These are phyloP conservation scores for Chytriomyces sp. DNA, from an alignment of 192 early-diverging fungal species.

Conservation along the genomic window DNA sequence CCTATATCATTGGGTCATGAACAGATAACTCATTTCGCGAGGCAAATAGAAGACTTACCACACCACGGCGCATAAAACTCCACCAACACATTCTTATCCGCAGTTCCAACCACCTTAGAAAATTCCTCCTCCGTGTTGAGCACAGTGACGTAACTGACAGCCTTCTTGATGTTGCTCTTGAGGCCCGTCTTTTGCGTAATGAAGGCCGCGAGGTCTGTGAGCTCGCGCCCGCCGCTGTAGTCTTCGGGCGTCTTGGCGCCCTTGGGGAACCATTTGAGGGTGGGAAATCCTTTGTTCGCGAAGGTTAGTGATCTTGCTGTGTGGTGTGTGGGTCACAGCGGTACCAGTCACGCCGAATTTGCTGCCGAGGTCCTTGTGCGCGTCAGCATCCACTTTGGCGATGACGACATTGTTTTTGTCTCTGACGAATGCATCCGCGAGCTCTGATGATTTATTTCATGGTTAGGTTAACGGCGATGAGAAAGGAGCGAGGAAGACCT, in stretches of 20 bases:
- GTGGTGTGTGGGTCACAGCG: no score
- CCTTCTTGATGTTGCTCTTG: constrained; percentile 71
- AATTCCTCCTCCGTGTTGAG: constrained; percentile 73
- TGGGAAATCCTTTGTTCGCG: constrained; percentile 71
- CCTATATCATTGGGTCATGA: no score
- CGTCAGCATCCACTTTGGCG: constrained; percentile 74
- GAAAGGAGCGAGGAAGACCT: constrained; percentile 76
- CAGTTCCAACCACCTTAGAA: constrained; percentile 68
- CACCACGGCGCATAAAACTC: constrained; percentile 95
- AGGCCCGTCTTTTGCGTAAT: constrained; percentile 80
- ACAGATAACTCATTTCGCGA: no score
- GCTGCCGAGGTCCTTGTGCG: constrained; percentile 78
- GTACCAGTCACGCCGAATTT: constrained; percentile 65
- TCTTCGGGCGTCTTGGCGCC: constrained; percentile 74
- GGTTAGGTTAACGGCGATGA: constrained; percentile 72
- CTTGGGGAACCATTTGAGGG: constrained; percentile 93
- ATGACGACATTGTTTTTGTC: constrained; percentile 81
- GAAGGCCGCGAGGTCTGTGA: constrained; percentile 75
- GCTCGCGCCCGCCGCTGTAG: constrained; percentile 81
- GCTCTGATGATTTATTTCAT: no score
- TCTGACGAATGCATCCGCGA: constrained; percentile 76
- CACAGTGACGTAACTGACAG: constrained; percentile 62
- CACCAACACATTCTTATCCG: constrained; percentile 78
- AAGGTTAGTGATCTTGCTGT: no score
- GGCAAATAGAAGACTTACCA: neutral